A percentile compares a stretch with the other conserved stretches of the same genome.
Conservation (phyloP, 2,329 filamentous ascomycete genomes). For the Alternaria consortialis region DNA sequence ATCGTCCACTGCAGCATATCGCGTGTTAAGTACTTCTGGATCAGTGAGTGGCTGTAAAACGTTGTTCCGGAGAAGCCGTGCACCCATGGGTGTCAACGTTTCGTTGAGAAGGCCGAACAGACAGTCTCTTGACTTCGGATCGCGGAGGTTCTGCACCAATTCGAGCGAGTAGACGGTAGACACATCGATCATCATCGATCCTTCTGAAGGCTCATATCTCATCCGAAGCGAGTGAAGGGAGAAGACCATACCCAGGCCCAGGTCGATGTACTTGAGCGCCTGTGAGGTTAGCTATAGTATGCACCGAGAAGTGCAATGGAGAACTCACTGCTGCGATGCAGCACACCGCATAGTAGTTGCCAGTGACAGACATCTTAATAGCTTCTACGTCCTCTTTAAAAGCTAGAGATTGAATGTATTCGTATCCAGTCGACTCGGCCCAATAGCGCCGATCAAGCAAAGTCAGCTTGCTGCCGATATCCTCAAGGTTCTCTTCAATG, state of each 20-base stretch:
- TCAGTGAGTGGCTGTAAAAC: constrained; percentile 89
- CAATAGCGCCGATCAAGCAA: constrained; percentile 80
- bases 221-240: constrained; percentile 82
- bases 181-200: constrained; percentile 95
- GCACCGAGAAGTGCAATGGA: constrained; percentile 53
- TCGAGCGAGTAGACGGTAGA: constrained; percentile 88
- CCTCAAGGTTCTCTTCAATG: constrained; percentile 74
- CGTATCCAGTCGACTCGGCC: constrained; percentile 79
- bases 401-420: constrained; percentile 80
- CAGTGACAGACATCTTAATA: constrained; percentile 78
- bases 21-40: constrained; percentile 69
- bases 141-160: constrained; percentile 85
- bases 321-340: constrained; percentile 83
- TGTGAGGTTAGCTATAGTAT: constrained; percentile 49
- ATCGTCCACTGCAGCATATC: constrained; percentile 86
- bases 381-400: constrained; percentile 82
- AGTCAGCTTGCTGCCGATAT: constrained; percentile 65
- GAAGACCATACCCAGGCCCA: constrained; percentile 73
- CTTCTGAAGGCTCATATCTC: constrained; percentile 85
- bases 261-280: constrained; percentile 83
- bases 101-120: constrained; percentile 87
- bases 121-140: constrained; percentile 79
- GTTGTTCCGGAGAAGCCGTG: constrained; percentile 81
- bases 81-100: constrained; percentile 88
- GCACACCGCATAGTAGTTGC: constrained; percentile 87